phyloP scores from a whole-genome alignment of 2,329 filamentous ascomycete species.

The Aspergillus neoniger region DNA sequence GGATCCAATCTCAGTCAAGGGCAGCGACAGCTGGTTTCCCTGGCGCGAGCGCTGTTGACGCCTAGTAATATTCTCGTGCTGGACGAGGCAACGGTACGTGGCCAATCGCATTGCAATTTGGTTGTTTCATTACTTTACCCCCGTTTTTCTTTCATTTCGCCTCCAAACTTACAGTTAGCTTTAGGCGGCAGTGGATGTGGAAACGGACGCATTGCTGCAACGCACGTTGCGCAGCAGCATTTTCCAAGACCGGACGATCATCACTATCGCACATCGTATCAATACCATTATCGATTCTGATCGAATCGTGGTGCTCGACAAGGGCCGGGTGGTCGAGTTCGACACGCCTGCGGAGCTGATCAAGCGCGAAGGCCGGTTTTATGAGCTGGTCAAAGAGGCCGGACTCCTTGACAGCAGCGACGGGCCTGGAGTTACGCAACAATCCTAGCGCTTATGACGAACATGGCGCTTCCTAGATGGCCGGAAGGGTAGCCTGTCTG shows the following conservation, averaged over 20 bases:
- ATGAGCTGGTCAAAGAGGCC: slow-evolving; percentile 87
- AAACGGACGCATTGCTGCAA: slow-evolving; percentile 67
- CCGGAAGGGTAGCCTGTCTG: slow-evolving; percentile 1
- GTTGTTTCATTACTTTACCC: background rate
- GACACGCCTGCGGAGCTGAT: slow-evolving; percentile 81
- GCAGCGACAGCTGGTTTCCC: slow-evolving; percentile 88
- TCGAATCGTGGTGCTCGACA: slow-evolving; percentile 89
- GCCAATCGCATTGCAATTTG: background rate
- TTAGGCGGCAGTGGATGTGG: slow-evolving; percentile 67
- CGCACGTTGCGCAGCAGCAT: slow-evolving; percentile 63
- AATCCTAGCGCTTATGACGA: slow-evolving; percentile 7
- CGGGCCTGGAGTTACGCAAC: slow-evolving; percentile 27
- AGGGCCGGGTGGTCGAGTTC: slow-evolving; percentile 88
- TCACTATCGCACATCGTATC: slow-evolving; percentile 96
- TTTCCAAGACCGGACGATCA: slow-evolving; percentile 92
- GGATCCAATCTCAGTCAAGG: slow-evolving; percentile 94
- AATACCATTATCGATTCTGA: slow-evolving; percentile 92
- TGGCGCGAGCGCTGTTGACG: slow-evolving; percentile 89
- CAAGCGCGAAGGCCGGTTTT: slow-evolving; percentile 75
- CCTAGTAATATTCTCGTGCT: slow-evolving; percentile 96
- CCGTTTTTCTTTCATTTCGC: background rate
- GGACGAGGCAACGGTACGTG: slow-evolving; percentile 83
- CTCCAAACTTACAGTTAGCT: slow-evolving; percentile 21
- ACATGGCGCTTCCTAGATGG: slow-evolving; percentile 10
- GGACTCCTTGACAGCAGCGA: slow-evolving; percentile 63